Evolutionary conservation across 2,329 filamentous ascomycete genomes (phyloP).

Genomic region (Aspergillus awamori): DNA sequence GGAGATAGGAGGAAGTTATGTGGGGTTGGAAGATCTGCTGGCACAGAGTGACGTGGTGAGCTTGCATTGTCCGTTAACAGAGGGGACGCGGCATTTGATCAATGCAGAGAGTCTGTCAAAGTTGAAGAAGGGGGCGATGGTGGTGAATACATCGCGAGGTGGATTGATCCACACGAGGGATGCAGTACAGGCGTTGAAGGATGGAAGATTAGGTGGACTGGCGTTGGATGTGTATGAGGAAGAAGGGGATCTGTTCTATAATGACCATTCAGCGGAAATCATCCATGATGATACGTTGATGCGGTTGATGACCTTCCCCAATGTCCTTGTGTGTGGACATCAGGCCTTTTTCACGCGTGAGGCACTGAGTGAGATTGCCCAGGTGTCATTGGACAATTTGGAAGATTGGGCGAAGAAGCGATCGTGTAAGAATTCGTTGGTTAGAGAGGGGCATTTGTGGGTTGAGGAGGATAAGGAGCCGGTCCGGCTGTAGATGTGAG

Average conservation of each 20-base stretch:
- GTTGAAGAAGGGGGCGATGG: conserved; percentile 63
- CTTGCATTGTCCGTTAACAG: conserved; percentile 67
- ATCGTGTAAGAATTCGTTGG: conserved; percentile 35
- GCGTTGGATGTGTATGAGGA: conserved; percentile 71
- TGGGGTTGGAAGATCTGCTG: conserved; percentile 59
- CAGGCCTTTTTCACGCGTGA: conserved; percentile 72
- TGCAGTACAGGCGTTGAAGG: conserved; percentile 64
- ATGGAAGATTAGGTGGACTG: conserved; percentile 61
- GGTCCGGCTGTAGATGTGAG: conserved; percentile 29
- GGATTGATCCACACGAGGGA: conserved; percentile 64
- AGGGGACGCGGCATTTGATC: conserved; percentile 63
- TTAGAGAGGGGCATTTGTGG: conserved; percentile 33
- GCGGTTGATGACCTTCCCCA: conserved; percentile 69
- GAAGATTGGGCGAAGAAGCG: conserved; percentile 34
- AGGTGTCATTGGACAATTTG: conserved; percentile 61
- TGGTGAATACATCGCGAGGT: conserved; percentile 69
- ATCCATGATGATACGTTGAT: conserved; percentile 69
- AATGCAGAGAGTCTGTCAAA: conserved; percentile 55
- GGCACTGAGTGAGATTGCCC: conserved; percentile 65
- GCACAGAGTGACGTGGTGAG: conserved; percentile 62
- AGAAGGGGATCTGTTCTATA: conserved; percentile 63
- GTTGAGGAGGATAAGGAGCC: conserved; percentile 30
- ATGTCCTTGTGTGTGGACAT: conserved; percentile 68
- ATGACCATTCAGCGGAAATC: conserved; percentile 65
- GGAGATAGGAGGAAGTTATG: conserved; percentile 51